A percentile compares a stretch with the other conserved stretches of the same genome.
phyloP scores from a whole-genome alignment of 2,329 filamentous ascomycete genomes.

The Diaporthe sp. region DNA sequence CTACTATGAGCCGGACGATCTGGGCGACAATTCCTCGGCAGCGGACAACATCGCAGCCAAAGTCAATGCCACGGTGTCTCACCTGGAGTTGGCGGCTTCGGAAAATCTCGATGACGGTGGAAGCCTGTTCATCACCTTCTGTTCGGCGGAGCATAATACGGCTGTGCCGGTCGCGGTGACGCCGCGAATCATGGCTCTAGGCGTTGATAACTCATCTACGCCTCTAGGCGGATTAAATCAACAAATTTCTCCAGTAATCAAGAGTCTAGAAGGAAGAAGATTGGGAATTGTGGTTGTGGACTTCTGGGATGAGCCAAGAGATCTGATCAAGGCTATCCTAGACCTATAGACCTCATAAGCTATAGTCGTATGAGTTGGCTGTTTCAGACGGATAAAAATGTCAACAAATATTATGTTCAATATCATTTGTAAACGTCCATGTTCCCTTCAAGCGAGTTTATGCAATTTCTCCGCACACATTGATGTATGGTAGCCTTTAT shows the following conservation, averaged over 20 bases:
- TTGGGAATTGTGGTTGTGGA: conserved; percentile 66
- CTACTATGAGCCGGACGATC: conserved; percentile 57
- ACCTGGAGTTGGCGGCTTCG: conserved; percentile 54
- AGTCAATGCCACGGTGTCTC: conserved; percentile 54
- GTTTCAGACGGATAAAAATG: not conserved
- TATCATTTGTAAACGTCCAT: not conserved
- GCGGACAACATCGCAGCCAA: conserved; percentile 57
- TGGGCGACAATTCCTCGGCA: conserved; percentile 46
- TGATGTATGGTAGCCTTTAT: not conserved
- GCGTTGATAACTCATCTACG: conserved; percentile 52
- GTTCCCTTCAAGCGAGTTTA: not conserved
- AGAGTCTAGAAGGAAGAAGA: conserved; percentile 54
- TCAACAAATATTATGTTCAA: not conserved
- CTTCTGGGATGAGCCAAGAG: conserved; percentile 59
- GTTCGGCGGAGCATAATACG: conserved; percentile 56
- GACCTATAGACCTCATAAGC: conserved; percentile 34
- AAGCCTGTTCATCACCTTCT: conserved; percentile 61
- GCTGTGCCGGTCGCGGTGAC: conserved; percentile 53
- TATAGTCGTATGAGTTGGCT: not conserved
- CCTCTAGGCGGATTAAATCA: conserved; percentile 60
- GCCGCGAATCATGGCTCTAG: conserved; percentile 60
- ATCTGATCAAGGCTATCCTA: conserved; percentile 56
- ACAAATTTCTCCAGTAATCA: conserved; percentile 52
- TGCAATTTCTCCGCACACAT: not conserved
- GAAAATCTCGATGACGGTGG: conserved; percentile 40